Conservation (phyloP, 306 rosid species). For the Mucuna pruriens region DNA sequence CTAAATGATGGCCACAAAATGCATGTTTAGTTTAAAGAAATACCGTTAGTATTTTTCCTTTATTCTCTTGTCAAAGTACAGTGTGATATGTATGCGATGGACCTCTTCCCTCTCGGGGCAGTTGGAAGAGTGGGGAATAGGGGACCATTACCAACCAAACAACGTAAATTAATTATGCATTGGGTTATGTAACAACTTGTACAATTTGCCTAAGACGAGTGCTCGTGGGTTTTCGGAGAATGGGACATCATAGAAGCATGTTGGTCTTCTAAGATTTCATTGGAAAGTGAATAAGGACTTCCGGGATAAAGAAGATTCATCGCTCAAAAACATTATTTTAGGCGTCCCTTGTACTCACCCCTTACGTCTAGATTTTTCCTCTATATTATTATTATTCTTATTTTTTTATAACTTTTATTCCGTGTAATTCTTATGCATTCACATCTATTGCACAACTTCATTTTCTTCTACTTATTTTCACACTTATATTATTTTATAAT, state of each 20-base stretch:
- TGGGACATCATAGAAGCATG: slow-evolving; percentile 74
- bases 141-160: slow-evolving; percentile 69
- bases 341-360: slow-evolving; percentile 22
- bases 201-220: slow-evolving; percentile 52
- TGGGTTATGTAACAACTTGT: slow-evolving; percentile 52
- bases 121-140: slow-evolving; percentile 36
- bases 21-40: slow-evolving; percentile 5
- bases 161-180: slow-evolving; percentile 41
- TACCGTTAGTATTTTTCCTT: slow-evolving; percentile 20
- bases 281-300: slow-evolving; percentile 52
- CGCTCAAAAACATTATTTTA: slow-evolving; percentile 43
- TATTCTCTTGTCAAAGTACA: slow-evolving; percentile 27
- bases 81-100: neutral
- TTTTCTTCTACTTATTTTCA: too few relatives aligned
- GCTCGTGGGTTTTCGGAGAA: slow-evolving; percentile 94
- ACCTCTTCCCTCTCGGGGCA: neutral
- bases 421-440: neutral
- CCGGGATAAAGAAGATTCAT: neutral
- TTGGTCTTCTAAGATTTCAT: slow-evolving; percentile 82
- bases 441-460: too few relatives aligned
- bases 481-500: too few relatives aligned
- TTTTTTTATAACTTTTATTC: too few relatives aligned
- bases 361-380: neutral
- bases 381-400: too few relatives aligned
- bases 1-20: slow-evolving; percentile 26